phyloP scores from a whole-genome alignment of 2,329 filamentous ascomycete genomes.

The Gliomastix tumulicola region DNA sequence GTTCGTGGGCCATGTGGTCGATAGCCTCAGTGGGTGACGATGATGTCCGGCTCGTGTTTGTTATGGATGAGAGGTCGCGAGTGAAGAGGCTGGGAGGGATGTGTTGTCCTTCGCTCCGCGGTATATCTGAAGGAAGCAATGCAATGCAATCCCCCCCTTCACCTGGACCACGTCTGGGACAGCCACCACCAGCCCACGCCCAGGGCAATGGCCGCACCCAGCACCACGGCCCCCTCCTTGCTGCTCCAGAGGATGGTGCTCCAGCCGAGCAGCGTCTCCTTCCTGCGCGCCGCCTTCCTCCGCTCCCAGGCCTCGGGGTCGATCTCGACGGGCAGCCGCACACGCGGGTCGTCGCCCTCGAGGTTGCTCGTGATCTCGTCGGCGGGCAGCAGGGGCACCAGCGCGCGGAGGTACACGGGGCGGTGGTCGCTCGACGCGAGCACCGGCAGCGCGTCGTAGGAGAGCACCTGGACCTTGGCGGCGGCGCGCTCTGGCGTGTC shows the following conservation, averaged over 20 bases:
- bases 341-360: slow-evolving; percentile 30
- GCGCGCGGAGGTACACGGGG: slow-evolving; percentile 66
- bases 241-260: slow-evolving; percentile 49
- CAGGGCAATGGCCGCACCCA: slow-evolving; percentile 33
- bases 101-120: too few species aligned
- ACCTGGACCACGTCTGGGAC: too few species aligned
- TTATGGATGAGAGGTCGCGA: too few species aligned
- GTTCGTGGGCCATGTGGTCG: too few species aligned
- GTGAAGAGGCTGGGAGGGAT: too few species aligned
- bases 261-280: slow-evolving; percentile 44
- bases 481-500: slow-evolving; percentile 46
- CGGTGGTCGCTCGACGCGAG: slow-evolving; percentile 84
- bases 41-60: too few species aligned
- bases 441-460: slow-evolving; percentile 72
- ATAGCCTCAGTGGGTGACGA: too few species aligned
- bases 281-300: slow-evolving; percentile 34
- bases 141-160: too few species aligned
- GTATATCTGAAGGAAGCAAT: too few species aligned
- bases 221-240: slow-evolving; percentile 36
- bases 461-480: slow-evolving; percentile 39
- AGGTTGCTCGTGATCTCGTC: slow-evolving; percentile 9
- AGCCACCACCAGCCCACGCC: slow-evolving; percentile 38
- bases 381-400: slow-evolving; percentile 52
- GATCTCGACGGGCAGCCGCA: slow-evolving; percentile 41
- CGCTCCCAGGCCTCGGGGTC: slow-evolving; percentile 49